These are phyloP conservation scores for Batkoa obscura DNA, from an alignment of 371 early-diverging fungal species.

Conservation along the genomic window DNA sequence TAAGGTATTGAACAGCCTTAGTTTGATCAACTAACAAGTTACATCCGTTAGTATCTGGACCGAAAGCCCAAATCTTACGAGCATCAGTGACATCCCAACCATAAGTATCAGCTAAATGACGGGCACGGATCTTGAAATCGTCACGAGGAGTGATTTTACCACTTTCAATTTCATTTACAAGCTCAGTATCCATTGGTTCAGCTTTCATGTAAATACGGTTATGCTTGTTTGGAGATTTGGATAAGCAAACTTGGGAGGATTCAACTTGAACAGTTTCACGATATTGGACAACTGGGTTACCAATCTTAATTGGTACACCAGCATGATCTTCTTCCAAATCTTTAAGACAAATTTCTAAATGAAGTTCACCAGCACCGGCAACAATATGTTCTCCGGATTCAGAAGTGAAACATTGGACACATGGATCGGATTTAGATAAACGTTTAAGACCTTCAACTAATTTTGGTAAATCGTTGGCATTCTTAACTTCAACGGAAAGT, in stretches of 20 bases:
- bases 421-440: constrained; percentile 84
- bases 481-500: constrained; percentile 89
- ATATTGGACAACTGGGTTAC: constrained; percentile 90
- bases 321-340: constrained; percentile 84
- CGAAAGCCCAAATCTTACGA: constrained; percentile 93
- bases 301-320: constrained; percentile 90
- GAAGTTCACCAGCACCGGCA: constrained; percentile 85
- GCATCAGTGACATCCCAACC: constrained; percentile 87
- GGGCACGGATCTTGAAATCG: constrained; percentile 56
- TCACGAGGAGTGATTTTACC: constrained; percentile 20
- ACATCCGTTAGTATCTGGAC: constrained; percentile 79
- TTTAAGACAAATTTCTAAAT: constrained; percentile 88
- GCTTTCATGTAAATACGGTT: constrained; percentile 44
- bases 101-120: constrained; percentile 62
- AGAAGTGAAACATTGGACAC: constrained; percentile 33
- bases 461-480: constrained; percentile 91
- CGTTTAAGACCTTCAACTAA: constrained; percentile 92
- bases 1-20: constrained; percentile 52
- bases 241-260: constrained; percentile 83
- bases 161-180: constrained; percentile 81
- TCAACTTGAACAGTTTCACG: constrained; percentile 92
- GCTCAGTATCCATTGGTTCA: constrained; percentile 78
- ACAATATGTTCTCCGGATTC: constrained; percentile 95
- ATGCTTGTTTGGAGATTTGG: constrained; percentile 95
- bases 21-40: constrained; percentile 92